Percentiles rank a stretch among this genome's conserved stretches.
Evolutionary conservation across 179 eudicot genomes (phyloP).

Genomic region (Silene noctiflora): DNA sequence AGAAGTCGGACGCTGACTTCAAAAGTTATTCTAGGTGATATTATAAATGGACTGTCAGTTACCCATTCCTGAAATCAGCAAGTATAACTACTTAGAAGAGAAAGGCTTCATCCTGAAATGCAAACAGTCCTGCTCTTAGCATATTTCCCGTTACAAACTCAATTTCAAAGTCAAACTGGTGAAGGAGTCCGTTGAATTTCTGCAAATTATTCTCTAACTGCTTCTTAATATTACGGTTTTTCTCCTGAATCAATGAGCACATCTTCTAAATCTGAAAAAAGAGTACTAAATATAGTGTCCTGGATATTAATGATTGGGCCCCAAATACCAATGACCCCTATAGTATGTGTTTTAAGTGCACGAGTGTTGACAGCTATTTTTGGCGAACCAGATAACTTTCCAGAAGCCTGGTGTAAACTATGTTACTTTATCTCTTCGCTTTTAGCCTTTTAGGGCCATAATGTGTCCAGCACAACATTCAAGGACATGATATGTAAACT

Average conservation of each 20-base stretch:
- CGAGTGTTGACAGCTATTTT: no score
- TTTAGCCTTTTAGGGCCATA: no score
- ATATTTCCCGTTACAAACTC: neutral
- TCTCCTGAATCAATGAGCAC: neutral
- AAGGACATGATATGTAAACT: no score
- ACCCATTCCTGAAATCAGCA: slow-evolving; percentile 90
- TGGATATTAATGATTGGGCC: no score
- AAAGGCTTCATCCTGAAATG: slow-evolving; percentile 5
- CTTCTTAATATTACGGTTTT: neutral
- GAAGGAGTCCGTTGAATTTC: neutral
- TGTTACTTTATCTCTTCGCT: no score
- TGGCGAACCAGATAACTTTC: no score
- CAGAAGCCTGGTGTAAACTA: no score
- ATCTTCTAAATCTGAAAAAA: neutral
- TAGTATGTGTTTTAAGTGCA: no score
- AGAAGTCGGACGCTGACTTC: slow-evolving; percentile 97
- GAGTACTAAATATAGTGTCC: no score
- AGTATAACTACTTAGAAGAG: slow-evolving; percentile 14
- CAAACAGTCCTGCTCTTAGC: neutral
- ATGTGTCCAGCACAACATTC: no score
- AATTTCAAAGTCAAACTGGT: slow-evolving; percentile 1
- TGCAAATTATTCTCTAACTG: neutral
- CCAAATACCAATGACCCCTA: no score
- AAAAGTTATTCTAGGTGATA: slow-evolving; percentile 94
- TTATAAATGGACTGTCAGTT: slow-evolving; percentile 85